Conservation (phyloP, 495 filamentous ascomycete genomes). For the Daldinia vernicosa region DNA sequence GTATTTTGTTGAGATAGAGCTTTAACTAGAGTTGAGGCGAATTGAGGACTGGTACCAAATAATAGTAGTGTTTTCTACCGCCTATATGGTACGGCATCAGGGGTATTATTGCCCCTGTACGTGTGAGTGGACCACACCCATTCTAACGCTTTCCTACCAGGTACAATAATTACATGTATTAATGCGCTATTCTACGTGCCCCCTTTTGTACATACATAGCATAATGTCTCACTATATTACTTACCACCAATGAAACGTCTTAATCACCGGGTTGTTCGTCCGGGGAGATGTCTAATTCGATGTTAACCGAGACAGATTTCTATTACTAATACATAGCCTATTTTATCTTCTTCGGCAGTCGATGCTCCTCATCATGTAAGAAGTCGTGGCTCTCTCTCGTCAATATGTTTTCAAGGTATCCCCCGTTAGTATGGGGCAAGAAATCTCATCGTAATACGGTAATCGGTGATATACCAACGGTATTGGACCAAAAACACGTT, state of each 20-base stretch:
- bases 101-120: background rate
- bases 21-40: background rate
- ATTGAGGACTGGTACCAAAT: background rate
- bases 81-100: background rate
- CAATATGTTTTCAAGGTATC: no score
- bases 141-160: background rate
- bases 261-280: slow-evolving; percentile 19
- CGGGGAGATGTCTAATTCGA: background rate
- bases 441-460: background rate
- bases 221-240: slow-evolving; percentile 25
- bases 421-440: no score
- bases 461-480: background rate
- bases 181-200: background rate
- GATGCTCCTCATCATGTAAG: background rate
- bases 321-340: background rate
- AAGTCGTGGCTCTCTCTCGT: background rate
- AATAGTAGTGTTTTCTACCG: background rate
- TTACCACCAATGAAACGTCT: slow-evolving; percentile 30
- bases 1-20: background rate
- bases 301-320: no score
- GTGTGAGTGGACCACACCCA: background rate
- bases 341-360: background rate
- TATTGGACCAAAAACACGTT: background rate
- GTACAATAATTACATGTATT: background rate
- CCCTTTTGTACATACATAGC: background rate